Evolutionary conservation across 1,284 basidiomycete genomes (phyloP), one percentile per base, ranked within the genome.

Genomic region (Puccinia coronata): DNA sequence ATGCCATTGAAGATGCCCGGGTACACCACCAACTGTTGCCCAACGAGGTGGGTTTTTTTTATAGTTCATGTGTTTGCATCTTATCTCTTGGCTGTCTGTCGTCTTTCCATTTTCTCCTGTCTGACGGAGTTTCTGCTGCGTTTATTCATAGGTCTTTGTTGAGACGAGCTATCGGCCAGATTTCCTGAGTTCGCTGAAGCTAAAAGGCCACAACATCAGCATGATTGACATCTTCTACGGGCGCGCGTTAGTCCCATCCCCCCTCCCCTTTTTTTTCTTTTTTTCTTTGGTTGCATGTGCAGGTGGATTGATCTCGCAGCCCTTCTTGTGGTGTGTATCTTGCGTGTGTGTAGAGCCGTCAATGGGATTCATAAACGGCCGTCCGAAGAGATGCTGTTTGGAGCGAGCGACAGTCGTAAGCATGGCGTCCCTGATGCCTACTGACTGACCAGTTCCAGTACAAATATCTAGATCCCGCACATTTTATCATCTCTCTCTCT

Each of bases 21-120:
- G 85, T 97, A n/a, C 96, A 98, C 85, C 91, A 97, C 85, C 96
- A 98, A 86, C 88, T 97, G 39, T 92, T 91, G 82, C 96, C 96
- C 0, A 81, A 82, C n/a, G 82, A 84, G 28, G 85, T 84, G 61
- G n/a, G 84, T 79, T 12, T 14, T 43, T 71, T 71, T 8, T 1
- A n/a, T n/a, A n/a, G n/a, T n/a, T n/a, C n/a, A n/a, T n/a, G n/a
- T n/a, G n/a, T n/a, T n/a, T n/a, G n/a, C n/a, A n/a, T 34, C 47
- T 16, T 71, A 8, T 18, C 43, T 28, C 36, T 39, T 57, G 8
- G 28, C 18, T 23, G 25, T 11, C 5, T n/a, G 8, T 18, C 23
- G 3, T 18, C 31, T 71, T 39, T 43, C 23, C 4, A 43, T 49
- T 36, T 71, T 34, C 31, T 23, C 25, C 25, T 47, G 2, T n/a